Conservation (phyloP, 176 grass and related monocot genomes). For the Zea luxurians region DNA sequence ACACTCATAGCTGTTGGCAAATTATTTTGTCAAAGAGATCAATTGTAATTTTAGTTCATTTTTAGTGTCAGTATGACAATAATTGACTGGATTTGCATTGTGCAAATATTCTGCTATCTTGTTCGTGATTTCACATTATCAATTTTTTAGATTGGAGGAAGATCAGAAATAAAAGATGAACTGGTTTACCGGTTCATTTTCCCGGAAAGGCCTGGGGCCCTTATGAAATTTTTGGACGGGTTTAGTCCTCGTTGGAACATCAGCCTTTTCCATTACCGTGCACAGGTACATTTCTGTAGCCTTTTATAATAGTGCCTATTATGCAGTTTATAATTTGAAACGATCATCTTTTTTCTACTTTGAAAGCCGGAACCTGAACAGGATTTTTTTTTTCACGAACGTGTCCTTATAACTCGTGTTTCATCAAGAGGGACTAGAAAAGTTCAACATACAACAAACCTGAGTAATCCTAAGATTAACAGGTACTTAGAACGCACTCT, state of each 20-base stretch:
- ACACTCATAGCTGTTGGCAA: slow-evolving; percentile 1
- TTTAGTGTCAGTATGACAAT: slow-evolving; percentile 7
- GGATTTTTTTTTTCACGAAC: too few species aligned
- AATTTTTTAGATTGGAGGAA: slow-evolving; percentile 79
- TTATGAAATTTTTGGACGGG: slow-evolving; percentile 85
- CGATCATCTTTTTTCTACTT: not conserved
- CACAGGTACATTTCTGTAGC: slow-evolving; percentile 53
- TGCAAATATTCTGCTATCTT: slow-evolving; percentile 16
- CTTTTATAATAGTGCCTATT: slow-evolving; percentile 12
- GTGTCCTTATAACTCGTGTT: too few species aligned
- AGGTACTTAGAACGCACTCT: too few species aligned
- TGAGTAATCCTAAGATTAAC: too few species aligned
- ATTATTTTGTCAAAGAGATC: slow-evolving; percentile 3
- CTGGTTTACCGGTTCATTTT: slow-evolving; percentile 93
- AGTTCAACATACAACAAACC: too few species aligned
- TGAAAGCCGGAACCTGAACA: not conserved
- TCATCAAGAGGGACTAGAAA: too few species aligned
- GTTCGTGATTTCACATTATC: not conserved
- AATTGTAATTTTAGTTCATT: not conserved
- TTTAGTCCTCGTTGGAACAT: slow-evolving; percentile 95
- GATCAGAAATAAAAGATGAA: slow-evolving; percentile 79
- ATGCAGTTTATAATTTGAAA: slow-evolving; percentile 19
- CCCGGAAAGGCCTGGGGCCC: slow-evolving; percentile 82
- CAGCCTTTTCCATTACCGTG: slow-evolving; percentile 95
- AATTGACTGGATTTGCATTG: not conserved